Base-by-base conservation (phyloP, 2,329 filamentous ascomycete species). In the Sclerotinia glacialis region DNA sequence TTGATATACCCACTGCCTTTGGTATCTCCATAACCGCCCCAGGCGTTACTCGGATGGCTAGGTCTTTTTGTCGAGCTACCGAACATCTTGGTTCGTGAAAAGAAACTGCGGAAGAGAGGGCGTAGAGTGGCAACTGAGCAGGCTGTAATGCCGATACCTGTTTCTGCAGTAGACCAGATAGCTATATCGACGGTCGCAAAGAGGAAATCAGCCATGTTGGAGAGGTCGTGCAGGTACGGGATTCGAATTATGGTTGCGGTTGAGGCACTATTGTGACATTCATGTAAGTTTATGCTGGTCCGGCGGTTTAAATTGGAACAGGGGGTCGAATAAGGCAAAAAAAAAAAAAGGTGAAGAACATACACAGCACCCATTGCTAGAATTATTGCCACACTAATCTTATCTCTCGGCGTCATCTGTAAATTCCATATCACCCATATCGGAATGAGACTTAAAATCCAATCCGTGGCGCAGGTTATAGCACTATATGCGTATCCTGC, bases 141-240 rank as follows among this genome's bases (percentile, higher is more conserved):
- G 8, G 79, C 79, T 6, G 76, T 74, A 2, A 80, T 77, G 5
- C 78, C 78, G 7, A 80, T 74, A 16, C 78, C 77, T 44, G 76
- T 78, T 69, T 80, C 78, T n/a, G 75, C 70, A n/a, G 78, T 78
- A 12, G 76, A 78, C 79, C 79, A 81, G 66, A 80, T 78, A 5
- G 78, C 76, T 16, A 80, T 74, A 69, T 78, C 78, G 2, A 77
- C 76, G 62, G 78, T 79, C 37, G 77, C 75, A 69, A 76, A 80
- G 6, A 80, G 71, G 63, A 78, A 77, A 67, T 81, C 79, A 28
- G 67, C 68, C 54, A 73, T 70, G 49, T 77, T 73, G 2, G 73
- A 70, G 11, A 80, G 73, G 26, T 76, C 73, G 65, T 75, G 75
- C 12, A 80, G 74, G 69, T 79, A 81, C 12, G 78, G 79, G 34